Evolutionary conservation across 306 rosid genomes (phyloP).

Genomic region (Bauhinia variegata): DNA sequence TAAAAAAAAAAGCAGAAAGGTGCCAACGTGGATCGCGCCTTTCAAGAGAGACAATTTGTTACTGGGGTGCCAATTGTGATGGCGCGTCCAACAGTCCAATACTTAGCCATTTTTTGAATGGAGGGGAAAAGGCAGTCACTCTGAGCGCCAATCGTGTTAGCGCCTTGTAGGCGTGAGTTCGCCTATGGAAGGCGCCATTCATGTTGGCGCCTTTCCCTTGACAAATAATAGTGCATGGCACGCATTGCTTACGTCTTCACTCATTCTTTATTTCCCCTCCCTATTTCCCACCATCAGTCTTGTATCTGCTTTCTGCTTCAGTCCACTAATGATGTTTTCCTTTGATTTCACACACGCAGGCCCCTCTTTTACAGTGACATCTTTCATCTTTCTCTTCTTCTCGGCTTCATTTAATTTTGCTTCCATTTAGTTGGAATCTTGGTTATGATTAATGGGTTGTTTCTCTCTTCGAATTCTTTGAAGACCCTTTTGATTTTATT

Average conservation of each 20-base stretch:
- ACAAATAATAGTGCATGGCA: too few species aligned
- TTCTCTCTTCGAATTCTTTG: slow-evolving; percentile 28
- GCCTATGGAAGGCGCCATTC: too few species aligned
- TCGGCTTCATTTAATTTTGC: slow-evolving; percentile 33
- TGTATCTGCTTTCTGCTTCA: slow-evolving; percentile 25
- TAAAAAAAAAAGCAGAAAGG: too few species aligned
- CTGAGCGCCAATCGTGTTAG: too few species aligned
- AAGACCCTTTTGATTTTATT: slow-evolving; percentile 35
- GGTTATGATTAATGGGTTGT: slow-evolving; percentile 41
- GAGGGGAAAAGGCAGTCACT: too few species aligned
- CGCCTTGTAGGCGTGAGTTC: too few species aligned
- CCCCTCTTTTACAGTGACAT: slow-evolving; percentile 14
- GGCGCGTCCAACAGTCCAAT: too few species aligned
- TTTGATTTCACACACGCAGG: slow-evolving; percentile 37
- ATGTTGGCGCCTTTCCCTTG: too few species aligned
- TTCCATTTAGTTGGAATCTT: slow-evolving; percentile 46
- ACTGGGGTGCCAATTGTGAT: too few species aligned
- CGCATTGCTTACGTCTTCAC: not conserved
- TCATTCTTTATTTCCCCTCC: slow-evolving; percentile 10
- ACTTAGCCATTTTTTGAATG: too few species aligned
- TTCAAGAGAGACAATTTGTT: too few species aligned
- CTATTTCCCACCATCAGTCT: slow-evolving; percentile 2
- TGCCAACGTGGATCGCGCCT: too few species aligned
- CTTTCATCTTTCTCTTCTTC: slow-evolving; percentile 30
- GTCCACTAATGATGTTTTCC: slow-evolving; percentile 48